These are phyloP conservation scores for Stentor coeruleus DNA, from an alignment of 73 alveolate species.

Conservation along the genomic window DNA sequence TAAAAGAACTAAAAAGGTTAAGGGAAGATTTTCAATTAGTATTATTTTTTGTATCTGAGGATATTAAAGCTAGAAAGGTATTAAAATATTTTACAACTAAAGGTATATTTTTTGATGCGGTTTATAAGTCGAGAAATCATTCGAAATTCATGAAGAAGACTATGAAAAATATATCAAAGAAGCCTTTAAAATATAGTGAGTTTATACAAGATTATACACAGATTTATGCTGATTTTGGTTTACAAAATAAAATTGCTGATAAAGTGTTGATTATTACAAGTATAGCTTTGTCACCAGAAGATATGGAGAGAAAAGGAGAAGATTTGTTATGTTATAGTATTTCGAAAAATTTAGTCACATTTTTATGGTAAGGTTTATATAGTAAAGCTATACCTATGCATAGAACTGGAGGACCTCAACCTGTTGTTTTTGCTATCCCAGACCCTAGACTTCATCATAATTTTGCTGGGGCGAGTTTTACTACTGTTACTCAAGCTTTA, in stretches of 20 bases:
- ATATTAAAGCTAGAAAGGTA: not conserved
- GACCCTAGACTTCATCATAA: slow-evolving; percentile 1
- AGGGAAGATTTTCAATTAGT: slow-evolving; percentile 14
- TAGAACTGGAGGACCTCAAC: not conserved
- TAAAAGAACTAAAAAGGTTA: not conserved
- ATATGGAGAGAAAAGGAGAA: slow-evolving; percentile 5
- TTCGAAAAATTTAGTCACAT: not conserved
- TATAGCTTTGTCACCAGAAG: not conserved
- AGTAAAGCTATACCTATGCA: slow-evolving; percentile 10
- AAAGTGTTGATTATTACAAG: slow-evolving; percentile 3
- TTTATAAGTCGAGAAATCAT: not conserved
- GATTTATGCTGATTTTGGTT: not conserved
- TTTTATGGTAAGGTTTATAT: no score
- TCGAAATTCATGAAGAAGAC: not conserved
- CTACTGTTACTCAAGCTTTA: not conserved
- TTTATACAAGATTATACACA: not conserved
- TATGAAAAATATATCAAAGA: not conserved
- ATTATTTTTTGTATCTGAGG: not conserved
- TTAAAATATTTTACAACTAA: not conserved
- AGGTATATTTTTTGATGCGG: not conserved
- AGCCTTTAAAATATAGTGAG: not conserved
- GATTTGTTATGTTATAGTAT: not conserved
- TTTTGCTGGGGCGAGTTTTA: slow-evolving; percentile 1
- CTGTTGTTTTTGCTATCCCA: not conserved
- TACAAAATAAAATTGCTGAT: not conserved